Evolutionary conservation across 768 basidiomycete species (phyloP).

Genomic region (Atractiella rhizophila): DNA sequence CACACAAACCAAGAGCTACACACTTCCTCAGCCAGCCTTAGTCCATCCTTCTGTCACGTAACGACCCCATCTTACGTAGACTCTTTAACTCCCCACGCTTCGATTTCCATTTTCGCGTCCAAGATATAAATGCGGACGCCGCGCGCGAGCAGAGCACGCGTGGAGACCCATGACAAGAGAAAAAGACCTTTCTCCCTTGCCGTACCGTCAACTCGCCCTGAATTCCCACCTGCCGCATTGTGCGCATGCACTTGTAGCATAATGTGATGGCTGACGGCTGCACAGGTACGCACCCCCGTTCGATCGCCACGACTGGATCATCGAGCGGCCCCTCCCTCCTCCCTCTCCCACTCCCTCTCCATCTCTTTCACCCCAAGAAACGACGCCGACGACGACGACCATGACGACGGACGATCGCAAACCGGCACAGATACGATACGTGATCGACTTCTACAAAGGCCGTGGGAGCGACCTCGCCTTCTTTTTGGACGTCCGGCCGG

Average conservation of each 20-base stretch:
- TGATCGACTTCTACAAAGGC: slow-evolving; percentile 96
- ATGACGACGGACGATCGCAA: too few relatives aligned
- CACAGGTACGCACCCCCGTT: slow-evolving; percentile 74
- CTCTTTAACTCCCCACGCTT: too few relatives aligned
- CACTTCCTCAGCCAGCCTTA: too few relatives aligned
- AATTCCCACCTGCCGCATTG: not conserved
- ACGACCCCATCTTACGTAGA: too few relatives aligned
- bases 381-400: not conserved
- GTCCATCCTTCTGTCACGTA: too few relatives aligned
- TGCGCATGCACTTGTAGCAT: slow-evolving; percentile 4
- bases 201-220: too few relatives aligned
- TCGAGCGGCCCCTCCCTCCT: slow-evolving; percentile 43
- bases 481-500: slow-evolving; percentile 80
- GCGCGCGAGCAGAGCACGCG: too few relatives aligned
- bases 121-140: too few relatives aligned
- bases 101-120: too few relatives aligned
- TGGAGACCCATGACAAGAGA: too few relatives aligned
- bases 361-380: not conserved
- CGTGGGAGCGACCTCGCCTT: slow-evolving; percentile 39
- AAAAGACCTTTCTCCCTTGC: too few relatives aligned
- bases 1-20: too few relatives aligned
- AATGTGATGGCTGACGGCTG: slow-evolving; percentile 5
- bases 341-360: not conserved
- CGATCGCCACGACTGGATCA: slow-evolving; percentile 88
- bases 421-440: slow-evolving; percentile 63